Evolutionary conservation across 495 filamentous ascomycete genomes (phyloP).

Genomic region (Aspergillus heteromorphus): DNA sequence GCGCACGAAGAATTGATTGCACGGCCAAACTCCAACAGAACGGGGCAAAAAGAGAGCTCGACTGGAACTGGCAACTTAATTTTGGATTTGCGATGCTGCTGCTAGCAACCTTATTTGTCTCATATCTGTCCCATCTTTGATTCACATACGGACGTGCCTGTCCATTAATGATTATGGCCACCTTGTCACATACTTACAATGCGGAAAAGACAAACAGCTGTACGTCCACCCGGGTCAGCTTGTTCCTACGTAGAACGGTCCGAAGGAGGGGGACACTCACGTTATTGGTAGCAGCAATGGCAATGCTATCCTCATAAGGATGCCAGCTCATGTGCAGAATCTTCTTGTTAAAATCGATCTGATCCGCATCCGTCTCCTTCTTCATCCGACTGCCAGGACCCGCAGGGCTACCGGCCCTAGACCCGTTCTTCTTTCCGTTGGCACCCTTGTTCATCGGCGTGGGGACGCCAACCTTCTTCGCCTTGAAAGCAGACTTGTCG

Average conservation of each 20-base stretch:
- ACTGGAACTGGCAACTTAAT: constrained; percentile 21
- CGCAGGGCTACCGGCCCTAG: constrained; percentile 84
- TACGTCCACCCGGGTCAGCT: constrained; percentile 17
- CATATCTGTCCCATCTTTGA: constrained; percentile 11
- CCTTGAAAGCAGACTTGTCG: constrained; percentile 98
- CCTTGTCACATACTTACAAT: constrained; percentile 52
- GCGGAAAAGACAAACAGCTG: constrained; percentile 98
- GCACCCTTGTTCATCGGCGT: constrained; percentile 88
- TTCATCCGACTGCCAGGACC: constrained; percentile 90
- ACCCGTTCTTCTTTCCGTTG: constrained; percentile 75
- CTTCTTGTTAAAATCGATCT: constrained; percentile 99
- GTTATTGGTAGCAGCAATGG: constrained; percentile 98
- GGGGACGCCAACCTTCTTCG: constrained; percentile 97
- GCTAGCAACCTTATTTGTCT: constrained; percentile 14
- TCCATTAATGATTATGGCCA: constrained; percentile 24
- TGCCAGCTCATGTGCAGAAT: constrained; percentile 99
- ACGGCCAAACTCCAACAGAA: constrained; percentile 14
- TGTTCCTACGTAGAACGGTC: not conserved
- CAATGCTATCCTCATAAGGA: constrained; percentile 98
- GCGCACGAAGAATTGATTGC: not conserved
- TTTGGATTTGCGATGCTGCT: constrained; percentile 15
- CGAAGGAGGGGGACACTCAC: constrained; percentile 50
- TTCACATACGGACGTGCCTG: constrained; percentile 19
- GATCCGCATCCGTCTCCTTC: constrained; percentile 98
- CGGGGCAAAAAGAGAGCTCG: constrained; percentile 6